Evolutionary conservation across 2,329 filamentous ascomycete species (phyloP), one percentile per base, ranked within the genome.

Genomic region (Furcasterigmium sp.): DNA sequence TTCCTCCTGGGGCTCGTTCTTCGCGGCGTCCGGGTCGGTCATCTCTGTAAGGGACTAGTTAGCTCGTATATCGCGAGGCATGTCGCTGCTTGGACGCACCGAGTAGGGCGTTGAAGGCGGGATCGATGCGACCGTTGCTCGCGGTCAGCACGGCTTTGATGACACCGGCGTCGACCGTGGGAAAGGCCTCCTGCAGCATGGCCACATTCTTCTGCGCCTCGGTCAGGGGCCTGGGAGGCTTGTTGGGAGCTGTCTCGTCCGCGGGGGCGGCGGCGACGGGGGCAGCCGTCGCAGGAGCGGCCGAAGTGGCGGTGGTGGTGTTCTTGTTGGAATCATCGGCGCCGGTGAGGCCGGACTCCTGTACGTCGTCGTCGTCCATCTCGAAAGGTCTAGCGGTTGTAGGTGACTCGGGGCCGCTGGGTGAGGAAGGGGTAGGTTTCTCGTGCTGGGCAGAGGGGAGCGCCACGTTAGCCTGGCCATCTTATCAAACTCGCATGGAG

Each of bases 181-280:
- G 93, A 56, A 98, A 98, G 0, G 93, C 93, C 64, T 98, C 93
- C 62, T 88, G 91, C 44, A 98, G 73, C 4, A 90, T 96, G 55
- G 80, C 79, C 65, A 91, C 85, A 38, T 89, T 90, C 69, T 95
- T 86, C 64, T 95, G 84, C 47, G 84, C 78, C 50, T 93, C 85
- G 51, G 80, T 87, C 56, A 88, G 58, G 37, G 91, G 91, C 46
- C 91, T 82, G 26, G 90, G 90, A 25, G 91, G 91, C 69, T 96
- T 94, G 32, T 85, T 76, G 11, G 90, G 90, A 19, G 84, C 65
- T 17, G 56, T 56, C 38, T 71, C 64, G 18, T 64, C 61, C 25
- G 60, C 51, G 5, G 51, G 51, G 14, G 68, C 51, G 11, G 64
- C 58, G 25, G 68, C 57, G 32, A 66, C 56, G 20, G 89, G 89